Evolutionary conservation across 2,329 filamentous ascomycete genomes (phyloP).

Genomic region (Aspergillus oerlinghausenensis): DNA sequence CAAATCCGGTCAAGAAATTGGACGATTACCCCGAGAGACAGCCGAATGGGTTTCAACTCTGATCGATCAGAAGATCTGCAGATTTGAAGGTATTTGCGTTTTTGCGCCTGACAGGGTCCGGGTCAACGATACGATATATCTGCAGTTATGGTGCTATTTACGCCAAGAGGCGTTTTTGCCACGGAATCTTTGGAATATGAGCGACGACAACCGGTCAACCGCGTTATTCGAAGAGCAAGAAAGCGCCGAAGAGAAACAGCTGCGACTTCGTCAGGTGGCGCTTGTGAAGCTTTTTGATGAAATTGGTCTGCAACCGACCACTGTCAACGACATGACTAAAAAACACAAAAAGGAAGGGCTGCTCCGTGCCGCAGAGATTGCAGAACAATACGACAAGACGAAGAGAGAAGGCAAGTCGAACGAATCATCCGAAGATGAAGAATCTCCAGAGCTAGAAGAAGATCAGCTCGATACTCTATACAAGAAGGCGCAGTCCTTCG

Average conservation of each 20-base stretch:
- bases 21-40: constrained; percentile 77
- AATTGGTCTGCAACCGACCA: constrained; percentile 73
- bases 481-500: constrained; percentile 93
- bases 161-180: constrained; percentile 69
- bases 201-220: constrained; percentile 65
- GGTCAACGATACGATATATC: constrained; percentile 90
- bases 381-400: constrained; percentile 67
- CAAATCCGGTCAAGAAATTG: constrained; percentile 71
- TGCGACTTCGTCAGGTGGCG: constrained; percentile 79
- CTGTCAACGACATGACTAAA: constrained; percentile 67
- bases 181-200: constrained; percentile 46
- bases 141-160: constrained; percentile 78
- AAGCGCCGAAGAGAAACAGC: constrained; percentile 73
- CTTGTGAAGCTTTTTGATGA: constrained; percentile 87
- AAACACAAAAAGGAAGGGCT: constrained; percentile 79
- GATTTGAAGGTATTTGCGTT: constrained; percentile 81
- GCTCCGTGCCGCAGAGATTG: constrained; percentile 80
- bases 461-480: constrained; percentile 93
- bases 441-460: constrained; percentile 87
- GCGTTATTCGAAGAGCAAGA: constrained; percentile 81
- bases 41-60: constrained; percentile 89
- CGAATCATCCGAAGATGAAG: constrained; percentile 63
- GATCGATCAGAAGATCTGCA: constrained; percentile 84
- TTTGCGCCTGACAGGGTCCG: constrained; percentile 79
- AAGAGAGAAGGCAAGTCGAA: constrained; percentile 46